Evolutionary conservation across 352 stramenopile species (phyloP).

Genomic region (Globisporangium alternatum): DNA sequence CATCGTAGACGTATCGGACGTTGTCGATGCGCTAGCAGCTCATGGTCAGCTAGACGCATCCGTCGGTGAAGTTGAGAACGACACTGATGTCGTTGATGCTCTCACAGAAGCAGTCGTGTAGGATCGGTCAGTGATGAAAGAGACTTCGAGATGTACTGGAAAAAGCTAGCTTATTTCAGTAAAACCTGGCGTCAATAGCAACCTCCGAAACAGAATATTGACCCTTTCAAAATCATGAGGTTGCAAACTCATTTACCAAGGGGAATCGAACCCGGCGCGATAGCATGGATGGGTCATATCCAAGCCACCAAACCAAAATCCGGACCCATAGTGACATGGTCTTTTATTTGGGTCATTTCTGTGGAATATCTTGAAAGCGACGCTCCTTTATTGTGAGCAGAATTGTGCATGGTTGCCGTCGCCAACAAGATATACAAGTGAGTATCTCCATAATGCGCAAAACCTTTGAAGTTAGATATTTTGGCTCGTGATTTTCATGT

Average conservation of each 20-base stretch:
- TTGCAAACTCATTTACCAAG: not conserved
- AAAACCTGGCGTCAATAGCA: not conserved
- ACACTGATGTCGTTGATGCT: slow-evolving; percentile 5
- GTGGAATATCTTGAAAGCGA: slow-evolving; percentile 5
- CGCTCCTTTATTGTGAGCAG: slow-evolving; percentile 1
- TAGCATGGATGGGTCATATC: slow-evolving; percentile 4
- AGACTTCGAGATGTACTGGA: slow-evolving; percentile 1
- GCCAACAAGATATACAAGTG: slow-evolving; percentile 5
- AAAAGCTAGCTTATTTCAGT: slow-evolving; percentile 5
- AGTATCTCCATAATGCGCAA: no score
- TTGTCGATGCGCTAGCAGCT: not conserved
- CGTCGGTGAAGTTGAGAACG: not conserved
- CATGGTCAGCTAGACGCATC: not conserved
- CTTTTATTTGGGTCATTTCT: not conserved
- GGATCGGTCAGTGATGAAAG: slow-evolving; percentile 6
- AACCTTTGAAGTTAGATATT: no score
- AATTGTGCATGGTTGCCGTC: not conserved
- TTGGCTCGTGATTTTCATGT: no score
- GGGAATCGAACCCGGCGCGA: not conserved
- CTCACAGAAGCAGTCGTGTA: slow-evolving; percentile 14
- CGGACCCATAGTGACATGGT: not conserved
- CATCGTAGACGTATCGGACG: not conserved
- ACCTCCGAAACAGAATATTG: slow-evolving; percentile 4
- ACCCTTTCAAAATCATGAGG: slow-evolving; percentile 3
- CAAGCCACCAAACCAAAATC: slow-evolving; percentile 3